These are phyloP conservation scores for Dendrobium chrysotoxum DNA, from an alignment of 106 monocot genomes.

Conservation along the genomic window DNA sequence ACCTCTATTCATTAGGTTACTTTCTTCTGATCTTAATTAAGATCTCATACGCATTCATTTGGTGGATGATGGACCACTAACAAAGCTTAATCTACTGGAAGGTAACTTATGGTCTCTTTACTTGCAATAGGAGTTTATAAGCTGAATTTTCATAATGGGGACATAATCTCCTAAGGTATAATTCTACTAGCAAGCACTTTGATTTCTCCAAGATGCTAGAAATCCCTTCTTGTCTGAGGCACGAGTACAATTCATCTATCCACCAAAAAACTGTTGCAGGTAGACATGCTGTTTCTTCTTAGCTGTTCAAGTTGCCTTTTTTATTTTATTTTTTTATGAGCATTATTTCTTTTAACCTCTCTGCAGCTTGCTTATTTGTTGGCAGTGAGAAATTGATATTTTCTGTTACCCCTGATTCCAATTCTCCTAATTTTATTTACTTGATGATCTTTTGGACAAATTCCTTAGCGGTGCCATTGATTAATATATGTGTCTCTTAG, in stretches of 20 bases:
- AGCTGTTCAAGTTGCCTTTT: not conserved
- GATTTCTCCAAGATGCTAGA: not conserved
- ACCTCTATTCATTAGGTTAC: constrained; percentile 9
- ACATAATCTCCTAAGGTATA: not conserved
- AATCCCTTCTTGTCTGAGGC: not conserved
- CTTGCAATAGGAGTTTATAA: not conserved
- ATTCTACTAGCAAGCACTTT: not conserved
- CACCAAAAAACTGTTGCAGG: constrained; percentile 1
- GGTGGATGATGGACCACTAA: constrained; percentile 10
- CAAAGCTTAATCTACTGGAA: constrained; percentile 6
- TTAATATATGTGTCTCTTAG: too few species aligned
- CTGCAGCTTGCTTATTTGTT: not conserved
- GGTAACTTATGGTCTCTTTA: constrained; percentile 2
- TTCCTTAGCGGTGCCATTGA: too few species aligned
- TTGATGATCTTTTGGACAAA: too few species aligned
- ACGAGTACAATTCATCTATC: not conserved
- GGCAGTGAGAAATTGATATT: not conserved
- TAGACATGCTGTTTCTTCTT: not conserved
- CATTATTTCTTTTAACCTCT: not conserved
- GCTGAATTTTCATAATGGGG: not conserved
- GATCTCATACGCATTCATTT: constrained; percentile 5
- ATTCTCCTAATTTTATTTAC: not conserved
- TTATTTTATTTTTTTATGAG: not conserved
- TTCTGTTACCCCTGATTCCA: not conserved
- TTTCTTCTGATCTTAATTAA: constrained; percentile 7